Conservation (phyloP, 169 alveolate genomes). For the Babesia sp. region DNA sequence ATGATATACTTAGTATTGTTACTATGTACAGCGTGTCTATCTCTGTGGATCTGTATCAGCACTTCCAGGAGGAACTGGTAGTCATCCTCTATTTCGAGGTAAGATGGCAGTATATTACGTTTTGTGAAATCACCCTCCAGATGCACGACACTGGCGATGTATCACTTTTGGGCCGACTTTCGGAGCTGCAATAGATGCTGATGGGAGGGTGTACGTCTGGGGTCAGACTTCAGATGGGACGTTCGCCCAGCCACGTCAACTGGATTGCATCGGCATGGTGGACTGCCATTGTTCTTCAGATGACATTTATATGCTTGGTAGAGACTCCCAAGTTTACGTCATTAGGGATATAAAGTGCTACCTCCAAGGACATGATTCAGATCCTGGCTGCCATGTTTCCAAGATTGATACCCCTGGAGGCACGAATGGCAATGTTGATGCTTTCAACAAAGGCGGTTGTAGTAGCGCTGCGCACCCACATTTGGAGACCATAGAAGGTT, state of each 20-base stretch:
- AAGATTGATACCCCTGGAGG: background rate
- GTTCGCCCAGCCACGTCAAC: slow-evolving; percentile 10
- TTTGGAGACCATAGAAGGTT: background rate
- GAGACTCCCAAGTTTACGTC: slow-evolving; percentile 36
- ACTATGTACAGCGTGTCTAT: slow-evolving; percentile 8
- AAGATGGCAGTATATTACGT: too few species aligned
- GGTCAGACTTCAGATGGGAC: slow-evolving; percentile 24
- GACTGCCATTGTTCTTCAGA: slow-evolving; percentile 47
- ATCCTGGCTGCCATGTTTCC: background rate
- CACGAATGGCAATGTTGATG: background rate
- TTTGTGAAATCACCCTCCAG: background rate
- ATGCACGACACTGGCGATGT: slow-evolving; percentile 14
- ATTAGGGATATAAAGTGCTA: background rate
- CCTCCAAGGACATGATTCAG: background rate
- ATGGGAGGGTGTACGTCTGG: slow-evolving; percentile 47
- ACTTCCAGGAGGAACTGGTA: slow-evolving; percentile 44
- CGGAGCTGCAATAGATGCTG: slow-evolving; percentile 49
- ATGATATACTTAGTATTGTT: background rate
- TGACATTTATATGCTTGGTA: slow-evolving; percentile 35
- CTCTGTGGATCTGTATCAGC: slow-evolving; percentile 38
- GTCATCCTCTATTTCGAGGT: slow-evolving; percentile 28
- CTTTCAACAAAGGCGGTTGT: background rate
- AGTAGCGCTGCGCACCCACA: background rate
- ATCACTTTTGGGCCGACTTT: slow-evolving; percentile 60
- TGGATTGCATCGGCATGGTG: background rate